These are phyloP conservation scores for Penicillium lividum DNA, from an alignment of 495 filamentous ascomycete species.

Conservation along the genomic window DNA sequence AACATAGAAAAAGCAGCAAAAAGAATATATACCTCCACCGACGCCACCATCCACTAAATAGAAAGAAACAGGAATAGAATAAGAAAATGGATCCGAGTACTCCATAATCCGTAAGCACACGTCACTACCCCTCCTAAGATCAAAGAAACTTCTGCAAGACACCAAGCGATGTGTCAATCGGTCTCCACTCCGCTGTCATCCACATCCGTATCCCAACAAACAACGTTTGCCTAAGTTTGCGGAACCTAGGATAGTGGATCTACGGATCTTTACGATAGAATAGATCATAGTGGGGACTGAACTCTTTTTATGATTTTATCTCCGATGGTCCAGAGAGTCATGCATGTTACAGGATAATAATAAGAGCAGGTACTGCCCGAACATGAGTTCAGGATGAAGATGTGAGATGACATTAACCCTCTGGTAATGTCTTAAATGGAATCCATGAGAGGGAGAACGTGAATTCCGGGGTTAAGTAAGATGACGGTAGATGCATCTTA, in stretches of 20 bases:
- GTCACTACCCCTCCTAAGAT: not conserved
- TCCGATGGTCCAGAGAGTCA: not conserved
- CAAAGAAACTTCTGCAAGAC: constrained; percentile 4
- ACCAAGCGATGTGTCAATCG: constrained; percentile 11
- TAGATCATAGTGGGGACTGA: not conserved
- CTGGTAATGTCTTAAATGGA: not conserved
- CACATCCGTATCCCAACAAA: not conserved
- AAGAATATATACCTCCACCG: not conserved
- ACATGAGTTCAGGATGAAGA: not conserved
- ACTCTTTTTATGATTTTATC: not conserved
- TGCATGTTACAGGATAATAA: not conserved
- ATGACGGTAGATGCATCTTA: not conserved
- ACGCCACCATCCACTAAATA: not conserved
- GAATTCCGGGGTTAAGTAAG: not conserved
- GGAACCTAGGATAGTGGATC: not conserved
- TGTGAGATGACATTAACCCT: not conserved
- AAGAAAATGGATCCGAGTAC: not conserved
- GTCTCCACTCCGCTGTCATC: constrained; percentile 3
- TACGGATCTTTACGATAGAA: not conserved
- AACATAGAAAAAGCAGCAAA: not conserved
- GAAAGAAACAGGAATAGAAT: not conserved
- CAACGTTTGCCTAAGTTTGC: not conserved
- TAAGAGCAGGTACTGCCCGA: not conserved
- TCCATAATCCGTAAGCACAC: not conserved
- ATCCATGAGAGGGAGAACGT: not conserved